Conservation (phyloP, 768 basidiomycete genomes). For the Leucocoprinus leucothites region DNA sequence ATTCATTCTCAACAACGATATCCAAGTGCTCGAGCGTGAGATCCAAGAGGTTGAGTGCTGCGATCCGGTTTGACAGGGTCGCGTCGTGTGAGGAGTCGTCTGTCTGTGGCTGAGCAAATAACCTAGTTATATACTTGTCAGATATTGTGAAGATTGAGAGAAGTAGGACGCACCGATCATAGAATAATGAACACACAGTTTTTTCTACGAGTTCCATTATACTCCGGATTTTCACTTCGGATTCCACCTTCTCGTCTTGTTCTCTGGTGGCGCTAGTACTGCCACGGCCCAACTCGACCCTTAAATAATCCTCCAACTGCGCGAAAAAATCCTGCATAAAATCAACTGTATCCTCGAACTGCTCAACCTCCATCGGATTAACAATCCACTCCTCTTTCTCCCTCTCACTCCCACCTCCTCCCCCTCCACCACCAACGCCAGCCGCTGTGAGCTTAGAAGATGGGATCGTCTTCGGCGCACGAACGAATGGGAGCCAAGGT, state of each 20-base stretch:
- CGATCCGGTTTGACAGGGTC: constrained; percentile 82
- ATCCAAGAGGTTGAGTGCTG: constrained; percentile 90
- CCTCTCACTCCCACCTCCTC: constrained; percentile 14
- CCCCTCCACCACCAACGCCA: not conserved
- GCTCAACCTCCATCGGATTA: constrained; percentile 40
- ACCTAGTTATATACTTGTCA: constrained; percentile 31
- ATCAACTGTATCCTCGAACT: constrained; percentile 47
- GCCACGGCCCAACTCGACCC: constrained; percentile 30
- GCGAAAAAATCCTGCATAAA: constrained; percentile 72
- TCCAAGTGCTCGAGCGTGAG: constrained; percentile 87
- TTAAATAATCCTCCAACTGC: constrained; percentile 60
- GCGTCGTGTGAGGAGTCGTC: constrained; percentile 87
- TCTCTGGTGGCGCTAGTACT: constrained; percentile 19
- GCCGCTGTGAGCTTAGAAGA: not conserved
- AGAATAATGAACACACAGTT: constrained; percentile 68
- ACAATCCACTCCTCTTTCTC: constrained; percentile 36
- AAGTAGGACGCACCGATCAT: constrained; percentile 60
- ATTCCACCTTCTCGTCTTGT: constrained; percentile 31
- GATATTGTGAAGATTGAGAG: not conserved
- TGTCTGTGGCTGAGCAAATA: constrained; percentile 68
- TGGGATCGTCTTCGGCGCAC: constrained; percentile 4
- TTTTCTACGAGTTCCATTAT: constrained; percentile 75
- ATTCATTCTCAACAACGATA: constrained; percentile 63
- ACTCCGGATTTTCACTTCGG: constrained; percentile 48
- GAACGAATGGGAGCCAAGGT: constrained; percentile 56